phyloP scores from a whole-genome alignment of 2,329 filamentous ascomycete genomes.

The Colletotrichum sp. region DNA sequence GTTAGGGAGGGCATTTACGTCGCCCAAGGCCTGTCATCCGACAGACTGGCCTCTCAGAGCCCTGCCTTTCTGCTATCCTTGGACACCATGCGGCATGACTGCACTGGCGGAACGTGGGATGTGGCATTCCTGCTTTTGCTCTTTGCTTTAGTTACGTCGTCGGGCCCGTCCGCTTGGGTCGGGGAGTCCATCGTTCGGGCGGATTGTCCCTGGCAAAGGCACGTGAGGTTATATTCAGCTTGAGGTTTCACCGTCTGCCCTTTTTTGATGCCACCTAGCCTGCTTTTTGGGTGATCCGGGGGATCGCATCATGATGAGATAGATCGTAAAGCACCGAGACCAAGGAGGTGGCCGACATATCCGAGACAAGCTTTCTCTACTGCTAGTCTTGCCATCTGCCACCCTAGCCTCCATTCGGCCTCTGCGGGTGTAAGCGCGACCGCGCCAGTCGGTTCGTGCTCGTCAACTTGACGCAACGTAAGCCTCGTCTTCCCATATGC shows the following conservation, averaged over 20 bases:
- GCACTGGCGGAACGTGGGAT: neutral
- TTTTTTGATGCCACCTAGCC: neutral
- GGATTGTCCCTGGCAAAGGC: neutral
- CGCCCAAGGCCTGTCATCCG: slow-evolving; percentile 1
- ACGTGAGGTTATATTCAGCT: neutral
- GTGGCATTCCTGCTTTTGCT: neutral
- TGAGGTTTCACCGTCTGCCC: neutral
- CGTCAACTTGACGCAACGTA: neutral
- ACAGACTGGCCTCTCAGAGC: neutral
- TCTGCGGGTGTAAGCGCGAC: neutral
- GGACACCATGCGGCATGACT: neutral
- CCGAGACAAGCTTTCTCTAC: neutral
- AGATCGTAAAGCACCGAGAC: neutral
- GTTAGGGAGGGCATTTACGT: neutral
- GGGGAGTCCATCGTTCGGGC: neutral
- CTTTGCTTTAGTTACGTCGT: neutral
- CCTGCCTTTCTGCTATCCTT: neutral
- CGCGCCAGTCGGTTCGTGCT: neutral
- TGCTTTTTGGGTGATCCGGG: neutral
- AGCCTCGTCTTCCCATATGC: neutral
- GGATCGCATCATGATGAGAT: slow-evolving; percentile 1
- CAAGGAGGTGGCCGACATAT: neutral
- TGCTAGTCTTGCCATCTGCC: neutral
- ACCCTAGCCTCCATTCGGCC: neutral
- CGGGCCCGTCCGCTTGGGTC: neutral